Evolutionary conservation across 2,329 filamentous ascomycete genomes (phyloP).

Genomic region (Fusarium bulbicola): DNA sequence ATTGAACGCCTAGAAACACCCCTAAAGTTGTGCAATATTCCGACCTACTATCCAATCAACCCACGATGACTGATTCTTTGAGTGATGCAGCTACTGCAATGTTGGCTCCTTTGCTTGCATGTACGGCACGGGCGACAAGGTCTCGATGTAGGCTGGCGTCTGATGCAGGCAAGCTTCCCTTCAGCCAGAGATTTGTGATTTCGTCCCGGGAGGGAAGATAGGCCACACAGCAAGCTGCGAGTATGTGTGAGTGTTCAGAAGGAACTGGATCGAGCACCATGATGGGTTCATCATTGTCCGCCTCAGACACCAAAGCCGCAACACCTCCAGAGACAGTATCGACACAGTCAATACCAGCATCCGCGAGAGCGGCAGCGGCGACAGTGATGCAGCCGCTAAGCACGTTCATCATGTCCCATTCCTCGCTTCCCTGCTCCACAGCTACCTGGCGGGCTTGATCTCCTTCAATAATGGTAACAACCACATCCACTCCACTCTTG

Average conservation of each 20-base stretch:
- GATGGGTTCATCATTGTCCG: constrained; percentile 48
- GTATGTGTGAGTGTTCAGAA: constrained; percentile 78
- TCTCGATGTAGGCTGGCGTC: constrained; percentile 44
- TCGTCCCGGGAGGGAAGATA: constrained; percentile 90
- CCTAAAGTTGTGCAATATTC: background rate
- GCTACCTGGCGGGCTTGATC: constrained; percentile 76
- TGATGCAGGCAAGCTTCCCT: constrained; percentile 67
- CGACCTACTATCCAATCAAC: constrained; percentile 9
- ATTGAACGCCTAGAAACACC: background rate
- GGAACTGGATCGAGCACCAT: constrained; percentile 84
- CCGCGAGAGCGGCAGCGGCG: constrained; percentile 88
- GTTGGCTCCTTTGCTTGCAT: constrained; percentile 52
- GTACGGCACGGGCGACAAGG: constrained; percentile 52
- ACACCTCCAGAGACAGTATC: constrained; percentile 91
- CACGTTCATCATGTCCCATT: constrained; percentile 92
- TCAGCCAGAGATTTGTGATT: constrained; percentile 94
- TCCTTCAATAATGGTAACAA: constrained; percentile 91
- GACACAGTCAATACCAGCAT: constrained; percentile 95
- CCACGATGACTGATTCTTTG: constrained; percentile 47
- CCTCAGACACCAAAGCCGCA: constrained; percentile 73
- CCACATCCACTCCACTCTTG: constrained; percentile 97
- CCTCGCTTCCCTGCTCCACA: constrained; percentile 63
- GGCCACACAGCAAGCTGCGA: constrained; percentile 88
- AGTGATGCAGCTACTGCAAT: constrained; percentile 47
- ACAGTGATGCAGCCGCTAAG: constrained; percentile 93